Evolutionary conservation across 768 basidiomycete genomes (phyloP), one percentile per base, ranked within the genome.

Genomic region (Kwoniella newhampshirensis): DNA sequence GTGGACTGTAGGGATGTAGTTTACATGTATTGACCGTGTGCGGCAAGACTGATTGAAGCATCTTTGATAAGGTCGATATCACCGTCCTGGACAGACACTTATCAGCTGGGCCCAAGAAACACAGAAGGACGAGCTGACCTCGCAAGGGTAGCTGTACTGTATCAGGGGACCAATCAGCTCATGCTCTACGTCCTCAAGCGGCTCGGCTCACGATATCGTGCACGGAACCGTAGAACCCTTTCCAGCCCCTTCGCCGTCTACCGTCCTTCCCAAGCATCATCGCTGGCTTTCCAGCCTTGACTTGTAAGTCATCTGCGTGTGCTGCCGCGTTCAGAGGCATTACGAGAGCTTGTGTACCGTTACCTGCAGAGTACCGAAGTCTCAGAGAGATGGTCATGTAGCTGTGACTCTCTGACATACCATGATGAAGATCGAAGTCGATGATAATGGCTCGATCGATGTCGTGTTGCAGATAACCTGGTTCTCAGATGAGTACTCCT

Each of bases 241-340:
- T 60, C 72, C 72, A 55, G 18, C 68, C 51, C 61, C 65, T 25
- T 58, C 66, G 62, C 83, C 82, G 2, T 72, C 74, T 68, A 8
- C 60, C 63, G 46, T 64, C 62, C 20, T 55, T 58, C 4, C 63
- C 63, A 9, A 51, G 51, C 12, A 23, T 47, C 7, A 60, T 58
- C 25, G 59, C 54, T 8, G 74, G 74, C 44, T 75, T 76, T 4
- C 77, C 75, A 28, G 71, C 77, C 41, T 63, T 70, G 15, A 73
- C 54, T 7, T 68, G 59, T 0, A 89, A 81, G 2, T 81, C 82
- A 63, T 85, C 82, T 13, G 85, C 82, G 73, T 90, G 86, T 0
- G 87, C 84, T 61, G 91, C 89, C 68, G 89, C 89, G 62, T 98
- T 97, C 57, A 97, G 86, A 54, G 87, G 85, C 89, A 91, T 94